These are phyloP conservation scores for Capsicum pubescens DNA, from an alignment of 257 asterid genomes.

Conservation along the genomic window DNA sequence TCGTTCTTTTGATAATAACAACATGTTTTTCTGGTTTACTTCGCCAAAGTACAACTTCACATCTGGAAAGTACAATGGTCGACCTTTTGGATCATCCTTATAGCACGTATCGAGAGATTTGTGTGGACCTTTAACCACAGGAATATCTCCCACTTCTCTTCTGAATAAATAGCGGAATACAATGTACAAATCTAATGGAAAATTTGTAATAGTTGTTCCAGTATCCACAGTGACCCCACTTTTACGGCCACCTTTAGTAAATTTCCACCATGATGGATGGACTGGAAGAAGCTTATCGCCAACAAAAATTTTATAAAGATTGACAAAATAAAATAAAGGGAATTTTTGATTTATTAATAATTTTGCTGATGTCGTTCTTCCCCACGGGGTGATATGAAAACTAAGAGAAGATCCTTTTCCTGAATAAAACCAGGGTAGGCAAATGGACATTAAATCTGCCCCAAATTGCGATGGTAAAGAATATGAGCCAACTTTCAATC, in stretches of 20 bases:
- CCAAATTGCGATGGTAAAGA: neutral
- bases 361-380: neutral
- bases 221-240: neutral
- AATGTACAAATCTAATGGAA: neutral
- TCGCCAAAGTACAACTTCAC: constrained; percentile 14
- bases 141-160: neutral
- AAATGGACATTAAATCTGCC: neutral
- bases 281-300: neutral
- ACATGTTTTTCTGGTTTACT: neutral
- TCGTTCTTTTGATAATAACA: neutral
- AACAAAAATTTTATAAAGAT: constrained; percentile 16
- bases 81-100: neutral
- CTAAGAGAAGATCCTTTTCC: neutral
- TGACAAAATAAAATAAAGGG: neutral
- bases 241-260: neutral
- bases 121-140: neutral
- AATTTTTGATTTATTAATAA: neutral
- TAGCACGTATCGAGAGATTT: neutral
- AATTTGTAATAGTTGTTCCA: neutral
- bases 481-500: neutral
- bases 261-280: neutral
- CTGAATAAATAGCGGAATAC: neutral
- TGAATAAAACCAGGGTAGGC: neutral
- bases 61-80: neutral
- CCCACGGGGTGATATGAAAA: neutral